Percentiles rank a stretch among this genome's conserved stretches.
phyloP scores from a whole-genome alignment of 371 early-diverging fungal species.

The Mortierella sp. region DNA sequence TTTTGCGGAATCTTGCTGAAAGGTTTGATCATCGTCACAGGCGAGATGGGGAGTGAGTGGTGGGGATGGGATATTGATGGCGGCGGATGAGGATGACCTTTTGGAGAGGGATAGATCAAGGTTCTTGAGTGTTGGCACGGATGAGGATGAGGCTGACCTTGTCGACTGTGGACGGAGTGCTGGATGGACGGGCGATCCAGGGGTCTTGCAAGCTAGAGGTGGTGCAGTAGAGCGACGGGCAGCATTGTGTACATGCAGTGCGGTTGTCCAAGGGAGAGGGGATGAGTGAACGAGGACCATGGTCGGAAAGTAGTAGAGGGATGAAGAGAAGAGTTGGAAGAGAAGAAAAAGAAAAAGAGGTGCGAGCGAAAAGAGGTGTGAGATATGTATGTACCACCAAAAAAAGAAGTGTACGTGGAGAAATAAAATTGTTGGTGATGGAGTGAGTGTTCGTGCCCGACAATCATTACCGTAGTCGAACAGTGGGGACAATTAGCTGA shows the following conservation, averaged over 20 bases:
- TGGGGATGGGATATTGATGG: slow-evolving; percentile 47
- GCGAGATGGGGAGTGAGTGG: slow-evolving; percentile 23
- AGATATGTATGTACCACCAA: neutral
- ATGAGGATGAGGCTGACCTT: neutral
- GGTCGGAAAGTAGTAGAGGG: neutral
- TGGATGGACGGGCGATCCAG: neutral
- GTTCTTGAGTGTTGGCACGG: neutral
- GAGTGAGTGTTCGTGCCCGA: too few species aligned
- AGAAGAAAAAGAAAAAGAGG: neutral
- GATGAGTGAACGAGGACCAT: slow-evolving; percentile 20
- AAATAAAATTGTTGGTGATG: too few species aligned
- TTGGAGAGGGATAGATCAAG: neutral
- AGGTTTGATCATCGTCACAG: neutral
- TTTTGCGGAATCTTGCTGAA: neutral
- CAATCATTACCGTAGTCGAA: too few species aligned
- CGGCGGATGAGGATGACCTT: slow-evolving; percentile 23
- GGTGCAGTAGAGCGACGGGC: neutral
- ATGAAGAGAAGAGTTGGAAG: neutral
- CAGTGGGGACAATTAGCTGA: too few species aligned
- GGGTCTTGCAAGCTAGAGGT: slow-evolving; percentile 10
- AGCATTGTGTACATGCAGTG: neutral
- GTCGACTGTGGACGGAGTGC: neutral
- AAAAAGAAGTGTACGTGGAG: neutral
- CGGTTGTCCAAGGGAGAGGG: slow-evolving; percentile 16
- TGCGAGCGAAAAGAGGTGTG: neutral